Conservation (phyloP, 2,329 filamentous ascomycete genomes). For the Alternaria triticina region DNA sequence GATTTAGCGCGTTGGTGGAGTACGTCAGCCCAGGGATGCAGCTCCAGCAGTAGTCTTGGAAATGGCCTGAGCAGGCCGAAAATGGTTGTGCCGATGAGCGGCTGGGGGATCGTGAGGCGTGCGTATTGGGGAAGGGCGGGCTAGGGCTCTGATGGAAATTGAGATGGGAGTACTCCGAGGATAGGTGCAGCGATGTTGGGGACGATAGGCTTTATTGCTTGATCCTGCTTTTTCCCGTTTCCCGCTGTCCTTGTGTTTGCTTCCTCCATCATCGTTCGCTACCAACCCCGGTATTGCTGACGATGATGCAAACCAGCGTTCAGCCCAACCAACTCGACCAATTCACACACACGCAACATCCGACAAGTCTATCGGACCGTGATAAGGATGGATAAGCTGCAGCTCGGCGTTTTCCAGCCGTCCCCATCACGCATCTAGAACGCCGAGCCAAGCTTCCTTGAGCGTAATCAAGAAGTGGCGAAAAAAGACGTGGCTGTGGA, state of each 20-base stretch:
- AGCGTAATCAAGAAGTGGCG: neutral
- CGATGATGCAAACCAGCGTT: neutral
- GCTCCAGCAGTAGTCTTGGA: slow-evolving; percentile 1
- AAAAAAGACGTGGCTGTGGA: slow-evolving; percentile 19
- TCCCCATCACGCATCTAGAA: neutral
- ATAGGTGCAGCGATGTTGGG: neutral
- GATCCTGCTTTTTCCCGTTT: neutral
- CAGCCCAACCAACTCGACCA: neutral
- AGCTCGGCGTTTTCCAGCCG: neutral
- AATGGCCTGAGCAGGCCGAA: slow-evolving; percentile 14
- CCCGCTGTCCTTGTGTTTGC: neutral
- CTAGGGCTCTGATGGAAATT: neutral
- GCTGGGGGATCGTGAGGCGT: neutral
- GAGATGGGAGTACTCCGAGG: neutral
- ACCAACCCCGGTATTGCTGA: neutral
- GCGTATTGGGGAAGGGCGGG: neutral
- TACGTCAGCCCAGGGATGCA: slow-evolving; percentile 33
- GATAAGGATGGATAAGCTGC: neutral
- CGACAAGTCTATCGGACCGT: neutral
- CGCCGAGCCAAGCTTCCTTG: neutral
- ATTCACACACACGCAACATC: neutral
- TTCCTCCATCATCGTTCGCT: neutral
- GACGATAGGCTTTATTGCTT: neutral
- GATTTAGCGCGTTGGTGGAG: neutral
- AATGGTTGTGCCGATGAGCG: neutral